Evolutionary conservation across 192 early-diverging fungal genomes (phyloP), one percentile per base, ranked within the genome.

Genomic region (Umbelopsis vinacea): DNA sequence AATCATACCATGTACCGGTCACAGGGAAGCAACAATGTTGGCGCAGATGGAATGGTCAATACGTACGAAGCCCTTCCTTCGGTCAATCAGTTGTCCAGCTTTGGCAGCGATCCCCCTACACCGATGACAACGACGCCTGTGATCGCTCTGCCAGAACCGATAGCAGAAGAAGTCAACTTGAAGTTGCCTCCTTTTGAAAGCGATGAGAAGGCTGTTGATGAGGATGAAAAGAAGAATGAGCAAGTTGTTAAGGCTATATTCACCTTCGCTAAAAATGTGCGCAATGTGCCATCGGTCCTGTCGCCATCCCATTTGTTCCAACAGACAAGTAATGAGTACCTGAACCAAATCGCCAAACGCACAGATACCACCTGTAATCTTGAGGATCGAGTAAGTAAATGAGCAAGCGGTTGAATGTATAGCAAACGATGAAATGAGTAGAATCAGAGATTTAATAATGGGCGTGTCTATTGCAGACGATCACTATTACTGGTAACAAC

Each of bases 1-100:
- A 63, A 11, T 4, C 26, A 12, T 17, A 17, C 12, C 17, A 14
- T 29, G 3, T n/a, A 17, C 12, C 57, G 15, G 11, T 19, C 11
- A 63, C 14, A 63, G 57, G 57, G 57, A 37, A 63, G 57, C 57
- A 63, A 63, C 17, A 63, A 22, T 14, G 26, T 63, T 63, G 57
- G 17, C 2, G 26, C 14, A 6, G 57, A 63, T 37, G 48, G 48
- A n/a, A 10, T 50, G 48, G 9, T 6, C 5, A 50, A 50, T n/a
- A 50, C 48, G 15, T 50, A 50, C 15, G 19, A n/a, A 50, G 17
- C 5, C 2, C 48, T 50, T 50, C 48, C 48, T 50, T 15, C 15
- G 0, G 48, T 50, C 0, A 15, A 50, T 50, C 19, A 50, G n/a
- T 17, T 50, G 48, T 50, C 48, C 6, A 21, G 5, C 5, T 19